phyloP scores from a whole-genome alignment of 305 asterid species.

The Solanum chacoense region DNA sequence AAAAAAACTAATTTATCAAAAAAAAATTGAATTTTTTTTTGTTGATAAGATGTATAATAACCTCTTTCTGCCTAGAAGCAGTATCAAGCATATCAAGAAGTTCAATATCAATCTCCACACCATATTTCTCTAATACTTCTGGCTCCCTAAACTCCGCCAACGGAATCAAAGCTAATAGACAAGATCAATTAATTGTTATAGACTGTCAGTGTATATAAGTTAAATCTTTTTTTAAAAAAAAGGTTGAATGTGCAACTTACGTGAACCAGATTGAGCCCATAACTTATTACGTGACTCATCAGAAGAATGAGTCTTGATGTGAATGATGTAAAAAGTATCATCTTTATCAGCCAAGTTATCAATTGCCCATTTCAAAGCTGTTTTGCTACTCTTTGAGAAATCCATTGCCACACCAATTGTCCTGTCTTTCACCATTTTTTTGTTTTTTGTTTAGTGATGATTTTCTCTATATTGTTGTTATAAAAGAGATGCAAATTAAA shows the following conservation, averaged over 20 bases:
- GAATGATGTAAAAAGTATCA: slow-evolving; percentile 56
- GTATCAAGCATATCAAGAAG: slow-evolving; percentile 82
- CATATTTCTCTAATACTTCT: slow-evolving; percentile 58
- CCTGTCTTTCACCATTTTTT: slow-evolving; percentile 35
- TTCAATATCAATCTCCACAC: slow-evolving; percentile 44
- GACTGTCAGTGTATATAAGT: background rate
- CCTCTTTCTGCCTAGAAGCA: slow-evolving; percentile 70
- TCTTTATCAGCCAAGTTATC: slow-evolving; percentile 74
- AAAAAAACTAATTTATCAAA: background rate
- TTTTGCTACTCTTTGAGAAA: slow-evolving; percentile 84
- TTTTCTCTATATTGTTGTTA: background rate
- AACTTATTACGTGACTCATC: slow-evolving; percentile 42
- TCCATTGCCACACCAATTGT: slow-evolving; percentile 57
- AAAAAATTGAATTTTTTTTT: too few relatives aligned
- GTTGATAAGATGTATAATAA: slow-evolving; percentile 3
- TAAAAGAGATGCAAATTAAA: background rate
- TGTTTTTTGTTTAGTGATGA: background rate
- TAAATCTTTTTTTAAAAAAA: background rate
- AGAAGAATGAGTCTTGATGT: slow-evolving; percentile 29
- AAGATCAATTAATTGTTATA: background rate
- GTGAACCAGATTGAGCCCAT: slow-evolving; percentile 70
- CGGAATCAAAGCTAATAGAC: slow-evolving; percentile 51
- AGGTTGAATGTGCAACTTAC: slow-evolving; percentile 21
- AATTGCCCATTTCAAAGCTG: slow-evolving; percentile 71
- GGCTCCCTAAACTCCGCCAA: slow-evolving; percentile 73